A percentile compares a stretch with the other conserved stretches of the same genome.
These are phyloP conservation scores for Pestalotiopsis sp. DNA, from an alignment of 2,329 filamentous ascomycete genomes.

Conservation along the genomic window DNA sequence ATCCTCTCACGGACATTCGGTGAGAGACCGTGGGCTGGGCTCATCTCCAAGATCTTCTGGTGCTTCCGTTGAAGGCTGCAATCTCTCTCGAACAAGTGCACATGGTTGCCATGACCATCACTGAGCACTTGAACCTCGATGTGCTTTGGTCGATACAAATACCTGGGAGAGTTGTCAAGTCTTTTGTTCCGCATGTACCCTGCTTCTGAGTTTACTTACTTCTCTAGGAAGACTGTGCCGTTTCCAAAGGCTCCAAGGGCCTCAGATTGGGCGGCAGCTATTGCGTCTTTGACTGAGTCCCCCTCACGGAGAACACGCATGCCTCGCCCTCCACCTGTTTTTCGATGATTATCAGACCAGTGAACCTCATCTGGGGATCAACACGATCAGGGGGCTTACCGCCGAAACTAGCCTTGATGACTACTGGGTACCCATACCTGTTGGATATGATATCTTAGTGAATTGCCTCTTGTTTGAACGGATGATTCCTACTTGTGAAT, in stretches of 20 bases:
- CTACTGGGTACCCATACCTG: constrained; percentile 94
- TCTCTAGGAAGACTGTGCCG: constrained; percentile 97
- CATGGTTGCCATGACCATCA: constrained; percentile 96
- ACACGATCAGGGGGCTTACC: constrained; percentile 44
- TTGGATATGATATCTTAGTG: constrained; percentile 52
- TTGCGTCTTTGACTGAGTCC: constrained; percentile 78
- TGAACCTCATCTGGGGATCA: too few species aligned
- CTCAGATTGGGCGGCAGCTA: constrained; percentile 95
- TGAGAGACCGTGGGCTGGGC: constrained; percentile 94
- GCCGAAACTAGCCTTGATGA: constrained; percentile 98
- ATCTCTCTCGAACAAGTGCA: constrained; percentile 98
- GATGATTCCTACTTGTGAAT: too few species aligned
- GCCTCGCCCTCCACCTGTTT: constrained; percentile 76
- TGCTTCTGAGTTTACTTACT: too few species aligned
- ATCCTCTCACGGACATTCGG: constrained; percentile 82
- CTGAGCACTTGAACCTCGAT: constrained; percentile 98
- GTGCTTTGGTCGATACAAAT: constrained; percentile 98
- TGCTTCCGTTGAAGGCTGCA: constrained; percentile 98
- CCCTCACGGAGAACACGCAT: constrained; percentile 98
- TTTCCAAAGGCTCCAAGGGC: constrained; percentile 97
- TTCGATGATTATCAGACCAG: too few species aligned
- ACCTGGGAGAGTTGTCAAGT: constrained; percentile 46
- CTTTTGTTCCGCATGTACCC: too few species aligned
- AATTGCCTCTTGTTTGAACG: too few species aligned
- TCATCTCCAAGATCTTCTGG: constrained; percentile 98